Evolutionary conservation across 768 basidiomycete species (phyloP).

Genomic region (Nidularia pulvinata): DNA sequence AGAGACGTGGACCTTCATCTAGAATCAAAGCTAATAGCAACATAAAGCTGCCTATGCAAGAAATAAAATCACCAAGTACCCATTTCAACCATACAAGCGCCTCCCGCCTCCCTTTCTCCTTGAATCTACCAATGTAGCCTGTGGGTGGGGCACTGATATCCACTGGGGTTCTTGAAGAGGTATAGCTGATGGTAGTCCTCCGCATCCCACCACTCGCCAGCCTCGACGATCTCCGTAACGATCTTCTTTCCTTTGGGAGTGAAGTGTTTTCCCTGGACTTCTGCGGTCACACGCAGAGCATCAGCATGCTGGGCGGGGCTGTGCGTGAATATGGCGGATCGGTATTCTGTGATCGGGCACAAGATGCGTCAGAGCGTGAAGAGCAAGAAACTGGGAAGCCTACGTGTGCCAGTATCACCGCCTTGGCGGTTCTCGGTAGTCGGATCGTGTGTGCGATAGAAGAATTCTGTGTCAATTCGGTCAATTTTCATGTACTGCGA

Average conservation of each 20-base stretch:
- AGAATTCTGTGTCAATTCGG: constrained; percentile 62
- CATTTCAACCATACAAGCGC: too few species aligned
- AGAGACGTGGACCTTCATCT: too few species aligned
- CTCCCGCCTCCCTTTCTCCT: too few species aligned
- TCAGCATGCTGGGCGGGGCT: constrained; percentile 68
- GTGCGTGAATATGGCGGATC: constrained; percentile 88
- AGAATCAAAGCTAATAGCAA: too few species aligned
- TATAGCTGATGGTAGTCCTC: constrained; percentile 88
- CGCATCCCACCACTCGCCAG: constrained; percentile 79
- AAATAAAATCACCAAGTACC: too few species aligned
- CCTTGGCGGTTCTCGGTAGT: constrained; percentile 85
- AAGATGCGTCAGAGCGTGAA: not conserved
- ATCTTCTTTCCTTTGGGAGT: constrained; percentile 72
- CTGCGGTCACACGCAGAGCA: constrained; percentile 76
- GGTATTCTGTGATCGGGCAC: constrained; percentile 64
- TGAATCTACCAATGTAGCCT: constrained; percentile 69
- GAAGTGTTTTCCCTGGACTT: constrained; percentile 86
- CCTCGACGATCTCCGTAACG: constrained; percentile 72
- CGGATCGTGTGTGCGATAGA: constrained; percentile 94
- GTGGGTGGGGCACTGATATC: constrained; percentile 94
- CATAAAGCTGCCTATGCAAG: too few species aligned
- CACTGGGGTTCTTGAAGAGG: constrained; percentile 79
- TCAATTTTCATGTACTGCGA: not conserved
- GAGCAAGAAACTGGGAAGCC: constrained; percentile 19
- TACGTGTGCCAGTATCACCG: constrained; percentile 75